A percentile compares a stretch with the other conserved stretches of the same genome.
Conservation (phyloP, 352 stramenopile species). For the Phytophthora europaea region DNA sequence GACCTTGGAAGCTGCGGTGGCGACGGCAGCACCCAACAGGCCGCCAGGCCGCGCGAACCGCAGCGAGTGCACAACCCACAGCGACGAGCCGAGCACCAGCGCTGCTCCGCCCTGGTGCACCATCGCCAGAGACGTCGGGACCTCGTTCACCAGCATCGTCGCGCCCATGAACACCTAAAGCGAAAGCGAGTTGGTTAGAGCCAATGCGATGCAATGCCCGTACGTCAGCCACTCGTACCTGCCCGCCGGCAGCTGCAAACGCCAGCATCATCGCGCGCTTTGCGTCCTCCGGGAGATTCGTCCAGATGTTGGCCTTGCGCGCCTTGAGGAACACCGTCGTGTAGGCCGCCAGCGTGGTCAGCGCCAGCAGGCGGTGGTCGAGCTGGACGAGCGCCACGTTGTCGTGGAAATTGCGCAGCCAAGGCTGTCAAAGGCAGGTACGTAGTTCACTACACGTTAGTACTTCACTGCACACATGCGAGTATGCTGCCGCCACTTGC, state of each 20-base stretch:
- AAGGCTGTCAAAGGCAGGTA: slow-evolving; percentile 48
- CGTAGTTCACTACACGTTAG: not conserved
- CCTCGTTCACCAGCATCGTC: slow-evolving; percentile 96
- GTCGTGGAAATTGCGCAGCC: slow-evolving; percentile 95
- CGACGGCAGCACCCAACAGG: slow-evolving; percentile 35
- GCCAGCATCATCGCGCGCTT: slow-evolving; percentile 68
- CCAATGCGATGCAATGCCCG: not conserved
- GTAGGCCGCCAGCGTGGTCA: slow-evolving; percentile 81
- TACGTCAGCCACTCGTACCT: slow-evolving; percentile 28
- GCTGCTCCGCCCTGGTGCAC: slow-evolving; percentile 88
- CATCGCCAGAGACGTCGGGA: slow-evolving; percentile 94
- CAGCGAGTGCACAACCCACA: slow-evolving; percentile 75
- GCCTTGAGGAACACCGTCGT: slow-evolving; percentile 60
- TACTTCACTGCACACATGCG: not conserved
- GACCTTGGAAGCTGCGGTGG: slow-evolving; percentile 32
- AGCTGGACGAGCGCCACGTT: slow-evolving; percentile 98
- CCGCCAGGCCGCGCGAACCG: slow-evolving; percentile 65
- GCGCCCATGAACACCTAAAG: slow-evolving; percentile 92
- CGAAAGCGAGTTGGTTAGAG: not conserved
- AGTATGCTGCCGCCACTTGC: slow-evolving; percentile 25
- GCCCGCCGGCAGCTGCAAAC: slow-evolving; percentile 59
- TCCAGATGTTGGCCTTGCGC: slow-evolving; percentile 72
- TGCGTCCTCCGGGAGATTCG: slow-evolving; percentile 66
- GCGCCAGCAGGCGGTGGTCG: slow-evolving; percentile 95
- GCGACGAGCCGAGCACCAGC: slow-evolving; percentile 65